Evolutionary conservation across 441 rosid genomes (phyloP), one percentile per base, ranked within the genome.

Genomic region (Jatropha podagrica): DNA sequence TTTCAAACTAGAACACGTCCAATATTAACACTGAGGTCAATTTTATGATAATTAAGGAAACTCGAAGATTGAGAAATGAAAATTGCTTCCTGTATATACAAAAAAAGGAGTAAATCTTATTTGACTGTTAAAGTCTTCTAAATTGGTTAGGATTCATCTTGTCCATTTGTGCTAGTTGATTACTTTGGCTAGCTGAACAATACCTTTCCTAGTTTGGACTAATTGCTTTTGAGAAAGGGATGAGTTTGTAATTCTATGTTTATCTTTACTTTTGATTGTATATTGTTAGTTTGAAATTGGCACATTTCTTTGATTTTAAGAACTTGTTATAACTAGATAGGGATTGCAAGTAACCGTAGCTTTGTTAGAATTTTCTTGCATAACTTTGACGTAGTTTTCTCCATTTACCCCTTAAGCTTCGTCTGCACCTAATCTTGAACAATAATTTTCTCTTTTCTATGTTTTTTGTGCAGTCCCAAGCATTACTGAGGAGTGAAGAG

Each of bases 401-500:
- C 38, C 63, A 23, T 26, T 15, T n/a, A 3, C 37, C 63, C 0
- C 9, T 20, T 59, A 11, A 59, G 32, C 63, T 8, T 59, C 63
- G 23, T 10, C 32, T 14, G 11, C 26, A 59, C 32, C 38, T 26
- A 37, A 59, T 10, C 64, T 60, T 27, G 41, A 18, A 37, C 8
- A 14, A 13, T 61, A 27, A 61, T 61, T 12, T 61, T 32, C 27
- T 10, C 40, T 52, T 54, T 26, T 58, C 60, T 66, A 3, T 74
- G 71, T 41, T 80, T 42, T 65, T 63, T 3, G 81, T 78, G 1
- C 85, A 95, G 99, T 80, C 84, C 70, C 76, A 70, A 5, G 83
- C 84, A 12, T 71, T 86, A 18, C 79, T 87, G 68, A 88, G 80
- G 86, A 93, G 93, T 73, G 99, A 95, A 85, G 99, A 95, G 85